A percentile compares a stretch with the other conserved stretches of the same genome.
phyloP scores from a whole-genome alignment of 1,139 yeast genomes.

The Saccharomyces hybrid region DNA sequence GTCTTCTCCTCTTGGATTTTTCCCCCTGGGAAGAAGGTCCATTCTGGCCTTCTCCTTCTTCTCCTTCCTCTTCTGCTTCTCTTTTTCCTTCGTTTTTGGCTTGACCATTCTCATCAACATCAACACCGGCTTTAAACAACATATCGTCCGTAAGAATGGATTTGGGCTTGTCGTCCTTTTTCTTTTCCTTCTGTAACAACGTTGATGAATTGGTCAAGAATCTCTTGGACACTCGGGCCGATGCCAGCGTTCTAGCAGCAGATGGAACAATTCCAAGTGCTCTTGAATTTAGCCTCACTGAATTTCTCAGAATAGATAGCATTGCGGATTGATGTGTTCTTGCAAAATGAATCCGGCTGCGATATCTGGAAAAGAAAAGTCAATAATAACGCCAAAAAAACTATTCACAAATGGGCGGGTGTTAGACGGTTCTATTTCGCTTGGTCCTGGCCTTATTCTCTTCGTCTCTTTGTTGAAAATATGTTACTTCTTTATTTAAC shows the following conservation, averaged over 20 bases:
- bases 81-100: constrained; percentile 7
- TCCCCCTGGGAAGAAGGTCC: constrained; percentile 5
- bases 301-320: constrained; percentile 5
- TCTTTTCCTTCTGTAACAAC: constrained; percentile 22
- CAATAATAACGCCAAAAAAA: background rate
- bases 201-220: background rate
- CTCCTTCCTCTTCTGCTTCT: constrained; percentile 2
- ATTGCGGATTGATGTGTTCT: background rate
- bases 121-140: constrained; percentile 79
- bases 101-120: constrained; percentile 32
- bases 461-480: background rate
- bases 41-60: constrained; percentile 20
- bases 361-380: background rate
- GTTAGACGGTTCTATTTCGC: background rate
- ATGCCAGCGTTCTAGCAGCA: background rate
- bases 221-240: background rate
- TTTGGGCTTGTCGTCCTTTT: constrained; percentile 36
- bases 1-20: constrained; percentile 35
- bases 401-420: background rate
- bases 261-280: background rate
- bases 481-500: background rate
- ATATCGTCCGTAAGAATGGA: constrained; percentile 75
- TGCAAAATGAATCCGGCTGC: background rate
- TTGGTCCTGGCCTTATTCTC: background rate
- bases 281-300: constrained; percentile 4